Base-by-base conservation (phyloP, 106 monocot species). In the Dioscorea zingiberensis region DNA sequence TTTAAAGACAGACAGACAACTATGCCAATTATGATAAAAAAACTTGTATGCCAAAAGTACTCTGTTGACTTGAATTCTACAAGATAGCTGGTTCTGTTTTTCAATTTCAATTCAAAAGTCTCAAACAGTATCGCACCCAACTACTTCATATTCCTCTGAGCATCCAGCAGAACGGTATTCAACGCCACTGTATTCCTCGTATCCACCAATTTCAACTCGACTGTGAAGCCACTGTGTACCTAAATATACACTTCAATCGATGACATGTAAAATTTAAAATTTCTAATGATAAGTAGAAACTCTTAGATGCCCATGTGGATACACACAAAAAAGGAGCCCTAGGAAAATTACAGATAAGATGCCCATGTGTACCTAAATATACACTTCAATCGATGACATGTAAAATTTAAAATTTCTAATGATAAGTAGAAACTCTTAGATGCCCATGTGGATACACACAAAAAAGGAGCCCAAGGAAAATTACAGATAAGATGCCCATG, bases 141-240 rank as follows among this genome's bases (percentile, higher is more conserved):
- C 27, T 63, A 98, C 85, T 69, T 63, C 38, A 71, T 98, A 98
- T 72, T 92, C 81, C 62, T 98, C 97, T 7, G 76, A 77, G 75
- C 92, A 98, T 69, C 97, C 97, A 73, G 97, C 79, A 65, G 92
- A 98, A 5, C 97, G 81, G 60, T 89, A 98, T 68, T 98, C 92
- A 60, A 69, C 65, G 13, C 88, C 97, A 76, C 91, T 86, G 73
- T 92, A 98, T 76, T 98, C 92, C 70, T 98, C 97, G 54, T 98
- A 98, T 48, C 92, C 97, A 73, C 80, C 82, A 63, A 64, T 48
- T 67, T 98, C 92, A 65, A 92, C 70, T 72, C 92, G 79, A 59
- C 89, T 92, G 53, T 82, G 83, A 56, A 97, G 83, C 97, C 88
- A 97, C 73, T 91, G 92, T 38, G 47, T 73, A 69, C 79, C 94